Base-by-base conservation (phyloP, 495 filamentous ascomycete species). In the Talaromyces proteolyticus region DNA sequence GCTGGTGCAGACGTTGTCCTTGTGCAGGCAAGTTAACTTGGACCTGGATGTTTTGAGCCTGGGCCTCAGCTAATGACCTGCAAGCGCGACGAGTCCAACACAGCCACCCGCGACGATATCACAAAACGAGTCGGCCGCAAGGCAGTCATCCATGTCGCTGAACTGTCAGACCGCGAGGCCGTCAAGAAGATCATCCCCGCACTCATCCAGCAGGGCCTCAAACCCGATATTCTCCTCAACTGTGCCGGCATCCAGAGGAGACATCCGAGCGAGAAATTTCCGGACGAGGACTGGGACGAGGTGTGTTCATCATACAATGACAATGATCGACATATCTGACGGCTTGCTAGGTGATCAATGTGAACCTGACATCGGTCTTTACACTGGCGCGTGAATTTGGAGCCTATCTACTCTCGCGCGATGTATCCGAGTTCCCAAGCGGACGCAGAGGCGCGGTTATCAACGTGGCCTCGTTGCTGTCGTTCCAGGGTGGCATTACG, bases 401-500 rank as follows among this genome's bases (percentile, higher is more conserved):
- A 44, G 82, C 83, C n/a, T 88, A 93, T 66, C 86, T 95, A 72
- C 78, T 96, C 2, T 55, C 64, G 5, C 84, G 81, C 0, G 61
- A 72, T 2, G 69, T 74, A 0, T 76, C 78, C 10, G 64, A 69
- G 49, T 68, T 69, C 49, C 61, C 74, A 12, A 63, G 65, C 5
- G 81, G 82, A 11, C 80, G 81, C 3, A 70, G 79, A 11, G 91
- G 91, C 2, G 78, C 77, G 46, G 87, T 96, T 60, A 86, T 96
- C 71, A 96, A 96, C 67, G 79, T 94, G 54, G 89, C 85, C 4
- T 87, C 81, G 1, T 76, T 96, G 10, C 78, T 95, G 0, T 85
- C 85, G 36, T 96, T 94, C 78, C 91, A 96, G 59, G 91, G 92
- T 44, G 91, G 92, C 0, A 73, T 95, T 38, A 95, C 86, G 0